These are phyloP conservation scores for Potentilla sterilis DNA, from an alignment of 306 rosid genomes.

Conservation along the genomic window DNA sequence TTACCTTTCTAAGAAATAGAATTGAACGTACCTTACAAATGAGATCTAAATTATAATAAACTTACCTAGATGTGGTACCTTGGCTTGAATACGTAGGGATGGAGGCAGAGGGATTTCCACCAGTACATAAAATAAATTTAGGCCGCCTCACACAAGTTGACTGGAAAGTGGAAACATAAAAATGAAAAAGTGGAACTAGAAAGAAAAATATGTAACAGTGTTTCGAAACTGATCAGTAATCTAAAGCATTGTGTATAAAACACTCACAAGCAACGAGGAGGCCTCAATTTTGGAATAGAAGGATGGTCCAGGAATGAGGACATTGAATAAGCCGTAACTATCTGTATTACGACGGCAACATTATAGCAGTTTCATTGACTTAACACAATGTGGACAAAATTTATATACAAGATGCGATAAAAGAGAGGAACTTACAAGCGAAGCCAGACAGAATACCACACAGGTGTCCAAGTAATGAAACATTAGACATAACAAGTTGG, in stretches of 20 bases:
- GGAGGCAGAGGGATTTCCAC: conserved; percentile 70
- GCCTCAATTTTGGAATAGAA: conserved; percentile 81
- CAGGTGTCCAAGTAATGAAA: conserved; percentile 93
- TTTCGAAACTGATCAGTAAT: conserved; percentile 17
- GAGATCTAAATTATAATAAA: neutral
- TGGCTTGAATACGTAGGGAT: conserved; percentile 80
- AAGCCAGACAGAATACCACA: conserved; percentile 99
- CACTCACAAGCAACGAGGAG: conserved; percentile 81
- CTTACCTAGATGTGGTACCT: conserved; percentile 59
- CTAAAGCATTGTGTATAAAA: conserved; percentile 26
- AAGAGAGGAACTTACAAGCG: conserved; percentile 67
- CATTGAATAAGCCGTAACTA: conserved; percentile 78
- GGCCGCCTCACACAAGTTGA: conserved; percentile 89
- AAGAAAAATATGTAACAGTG: neutral
- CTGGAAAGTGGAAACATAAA: conserved; percentile 46
- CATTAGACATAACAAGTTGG: conserved; percentile 92
- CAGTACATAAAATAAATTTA: conserved; percentile 91
- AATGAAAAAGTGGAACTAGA: neutral
- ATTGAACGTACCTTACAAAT: neutral
- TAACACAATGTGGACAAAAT: neutral
- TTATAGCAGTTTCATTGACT: conserved; percentile 15
- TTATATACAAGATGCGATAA: neutral
- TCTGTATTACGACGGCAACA: conserved; percentile 53
- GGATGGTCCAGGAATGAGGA: conserved; percentile 79
- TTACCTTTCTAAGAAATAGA: conserved; percentile 4